Evolutionary conservation across 306 rosid genomes (phyloP), one percentile per base, ranked within the genome.

Genomic region (Glycine soja): DNA sequence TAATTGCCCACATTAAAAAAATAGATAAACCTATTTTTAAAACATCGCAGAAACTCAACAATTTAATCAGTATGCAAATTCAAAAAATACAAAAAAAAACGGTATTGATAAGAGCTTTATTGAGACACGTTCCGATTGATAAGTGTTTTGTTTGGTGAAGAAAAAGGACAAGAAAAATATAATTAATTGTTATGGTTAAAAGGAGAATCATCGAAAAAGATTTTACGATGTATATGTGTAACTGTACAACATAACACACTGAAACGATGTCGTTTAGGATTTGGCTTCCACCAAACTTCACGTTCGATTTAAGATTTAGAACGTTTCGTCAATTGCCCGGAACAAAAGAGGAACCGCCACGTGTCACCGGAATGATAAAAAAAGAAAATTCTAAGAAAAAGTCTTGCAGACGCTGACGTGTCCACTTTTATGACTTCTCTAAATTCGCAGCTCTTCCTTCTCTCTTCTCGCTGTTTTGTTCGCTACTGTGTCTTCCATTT

Each of bases 331-430:
- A 85, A 58, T 53, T 6, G 46, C 40, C 86, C 66, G 74, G 45
- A 61, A 51, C 70, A 64, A 54, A 80, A 14, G 10, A 72, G 86
- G 82, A 13, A 1, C 0, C 2, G 84, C 81, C 93, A 87, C 90
- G 91, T 89, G 95, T 16, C 83, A 12, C 0, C 0, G 16, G 9
- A 64, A 36, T 54, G 72, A 70, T 70, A 61, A 56, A 58, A 30
- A 70, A 62, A 72, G 13, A 61, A 12, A 12, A 56, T 84, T 63
- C 65, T 50, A 59, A 66, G 69, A 83, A 54, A 68, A 70, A 75
- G 74, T 78, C 77, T 10, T 42, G 38, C 74, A 83, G 83, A 65
- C 73, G 86, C 88, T 89, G 97, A 89, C 93, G 90, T 91, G 83
- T 81, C 56, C 10, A 8, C 59, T 71, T 85, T 89, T 85, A 50